Evolutionary conservation across 495 filamentous ascomycete species (phyloP), one percentile per base, ranked within the genome.

Genomic region (Daldinia vernicosa): DNA sequence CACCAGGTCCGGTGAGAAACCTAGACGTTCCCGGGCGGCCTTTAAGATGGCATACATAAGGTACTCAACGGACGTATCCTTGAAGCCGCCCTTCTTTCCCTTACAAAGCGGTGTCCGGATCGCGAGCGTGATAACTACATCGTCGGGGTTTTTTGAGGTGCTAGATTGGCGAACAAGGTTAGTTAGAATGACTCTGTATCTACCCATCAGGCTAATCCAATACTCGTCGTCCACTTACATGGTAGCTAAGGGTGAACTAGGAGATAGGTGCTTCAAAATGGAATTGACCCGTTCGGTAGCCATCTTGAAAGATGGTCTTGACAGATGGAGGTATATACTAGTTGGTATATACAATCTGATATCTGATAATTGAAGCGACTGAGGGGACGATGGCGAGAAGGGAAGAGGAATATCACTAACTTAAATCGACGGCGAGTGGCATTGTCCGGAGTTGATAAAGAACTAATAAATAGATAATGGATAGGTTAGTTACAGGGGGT

Each of bases 81-180:
- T 98, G 83, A 99, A 90, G 5, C 95, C 92, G 63, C 95, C 95
- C 84, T 93, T 93, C 66, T 76, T 76, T 26, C 85, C 90, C 82
- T 95, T 95, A 67, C 90, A 84, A 61, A 96, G 84, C 0, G 93
- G 91, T 7, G 93, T 94, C 32, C 93, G 89, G 70, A 93, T 80
- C 6, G 91, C 91, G 51, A 92, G 84, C 15, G 93, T 96, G 71
- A 99, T 95, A 69, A 99, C 95, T 17, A 98, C 86, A 86, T 99
- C 95, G 80, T 99, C 95, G 65, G 94, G 89, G 79, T 95, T 96
- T 84, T 98, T 95, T 64, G 92, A 90, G 22, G 92, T 95, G 80
- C 94, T 98, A 74, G 56, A 58, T 33, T 50, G 45, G 6, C 17
- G n/a, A 37, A 63, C 27, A 65, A 22, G 28, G 51, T 60, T 22